phyloP scores from a whole-genome alignment of 1,284 basidiomycete species.

The Cutaneotrichosporon dermatis region DNA sequence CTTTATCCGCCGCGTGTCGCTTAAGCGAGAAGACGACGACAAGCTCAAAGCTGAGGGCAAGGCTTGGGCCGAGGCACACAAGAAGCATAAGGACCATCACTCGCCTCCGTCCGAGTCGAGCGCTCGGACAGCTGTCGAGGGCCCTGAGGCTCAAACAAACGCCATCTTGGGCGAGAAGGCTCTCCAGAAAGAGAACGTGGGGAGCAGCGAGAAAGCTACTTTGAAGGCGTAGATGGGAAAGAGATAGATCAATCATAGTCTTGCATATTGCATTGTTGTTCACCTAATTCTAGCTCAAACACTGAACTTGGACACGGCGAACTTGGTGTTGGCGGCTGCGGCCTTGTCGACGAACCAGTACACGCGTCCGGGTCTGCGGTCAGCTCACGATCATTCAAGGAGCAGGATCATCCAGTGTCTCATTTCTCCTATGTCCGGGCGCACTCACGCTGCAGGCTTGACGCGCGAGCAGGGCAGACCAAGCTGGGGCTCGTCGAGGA shows the following conservation, averaged over 20 bases:
- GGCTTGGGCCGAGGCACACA: constrained; percentile 25
- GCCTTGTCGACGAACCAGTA: constrained; percentile 89
- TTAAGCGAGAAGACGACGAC: constrained; percentile 34
- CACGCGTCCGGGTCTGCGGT: constrained; percentile 64
- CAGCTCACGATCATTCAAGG: no score
- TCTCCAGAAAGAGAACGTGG: no score
- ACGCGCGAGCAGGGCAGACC: constrained; percentile 81
- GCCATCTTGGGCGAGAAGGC: no score
- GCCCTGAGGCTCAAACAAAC: no score
- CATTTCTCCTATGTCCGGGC: no score
- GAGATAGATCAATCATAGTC: no score
- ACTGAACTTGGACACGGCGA: constrained; percentile 43
- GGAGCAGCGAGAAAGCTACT: no score
- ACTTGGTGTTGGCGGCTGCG: constrained; percentile 58
- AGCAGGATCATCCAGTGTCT: no score
- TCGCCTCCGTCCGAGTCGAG: no score
- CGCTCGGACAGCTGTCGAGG: no score
- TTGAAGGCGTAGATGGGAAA: no score
- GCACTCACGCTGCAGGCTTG: constrained; percentile 59
- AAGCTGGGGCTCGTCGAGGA: constrained; percentile 75
- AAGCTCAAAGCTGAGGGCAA: constrained; percentile 29
- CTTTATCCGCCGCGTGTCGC: constrained; percentile 28
- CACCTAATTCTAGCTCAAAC: background rate
- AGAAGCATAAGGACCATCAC: constrained; percentile 6
- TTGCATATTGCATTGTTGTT: no score